These are phyloP conservation scores for Pontederia crassipes DNA, from an alignment of 176 grass and related monocot genomes.

Conservation along the genomic window DNA sequence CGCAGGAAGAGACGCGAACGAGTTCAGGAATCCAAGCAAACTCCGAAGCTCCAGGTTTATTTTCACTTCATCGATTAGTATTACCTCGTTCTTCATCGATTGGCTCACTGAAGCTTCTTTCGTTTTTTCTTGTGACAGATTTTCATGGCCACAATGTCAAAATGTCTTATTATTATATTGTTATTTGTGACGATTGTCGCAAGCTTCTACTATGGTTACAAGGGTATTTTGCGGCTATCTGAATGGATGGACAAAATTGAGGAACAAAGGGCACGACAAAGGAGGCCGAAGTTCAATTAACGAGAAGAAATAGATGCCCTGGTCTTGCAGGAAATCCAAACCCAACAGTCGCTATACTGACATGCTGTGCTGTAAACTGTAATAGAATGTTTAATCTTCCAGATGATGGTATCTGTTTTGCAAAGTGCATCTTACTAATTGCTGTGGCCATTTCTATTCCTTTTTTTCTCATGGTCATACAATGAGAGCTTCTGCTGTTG, in stretches of 20 bases:
- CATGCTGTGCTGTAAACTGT: too few species aligned
- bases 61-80: not conserved
- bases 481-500: too few species aligned
- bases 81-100: not conserved
- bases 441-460: too few species aligned
- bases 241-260: conserved; percentile 95
- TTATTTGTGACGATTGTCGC: conserved; percentile 20
- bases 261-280: conserved; percentile 29
- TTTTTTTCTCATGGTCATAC: too few species aligned
- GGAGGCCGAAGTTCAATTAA: conserved; percentile 20
- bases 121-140: conserved; percentile 23
- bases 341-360: too few species aligned
- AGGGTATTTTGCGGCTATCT: conserved; percentile 54
- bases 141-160: conserved; percentile 25
- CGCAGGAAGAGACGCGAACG: conserved; percentile 65
- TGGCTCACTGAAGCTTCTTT: not conserved
- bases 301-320: not conserved
- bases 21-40: conserved; percentile 29
- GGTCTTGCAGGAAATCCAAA: not conserved
- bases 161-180: conserved; percentile 34
- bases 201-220: conserved; percentile 28
- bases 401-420: too few species aligned
- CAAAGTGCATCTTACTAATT: too few species aligned
- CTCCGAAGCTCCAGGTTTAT: conserved; percentile 59
- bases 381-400: too few species aligned